phyloP scores from a whole-genome alignment of 2,329 filamentous ascomycete genomes.

The Neonectria sp. region DNA sequence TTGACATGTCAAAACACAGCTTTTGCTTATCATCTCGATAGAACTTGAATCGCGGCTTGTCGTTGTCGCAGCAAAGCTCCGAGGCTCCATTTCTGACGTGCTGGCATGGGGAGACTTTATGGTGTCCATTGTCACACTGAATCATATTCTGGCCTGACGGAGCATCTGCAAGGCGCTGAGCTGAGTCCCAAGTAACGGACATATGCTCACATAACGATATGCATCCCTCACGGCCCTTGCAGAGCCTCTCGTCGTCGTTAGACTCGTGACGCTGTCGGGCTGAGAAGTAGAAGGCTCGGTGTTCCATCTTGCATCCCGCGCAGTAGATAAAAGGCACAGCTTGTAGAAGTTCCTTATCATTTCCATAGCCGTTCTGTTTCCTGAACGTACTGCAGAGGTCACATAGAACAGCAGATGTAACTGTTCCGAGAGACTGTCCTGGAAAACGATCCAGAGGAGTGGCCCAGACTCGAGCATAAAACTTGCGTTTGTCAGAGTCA shows the following conservation, averaged over 20 bases:
- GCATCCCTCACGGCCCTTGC: background rate
- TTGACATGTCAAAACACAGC: conserved; percentile 5
- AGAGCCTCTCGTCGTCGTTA: conserved; percentile 17
- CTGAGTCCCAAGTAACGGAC: conserved; percentile 10
- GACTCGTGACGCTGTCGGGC: conserved; percentile 14
- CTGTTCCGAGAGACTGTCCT: background rate
- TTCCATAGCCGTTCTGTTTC: conserved; percentile 6
- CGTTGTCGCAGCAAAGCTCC: background rate
- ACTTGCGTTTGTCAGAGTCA: background rate
- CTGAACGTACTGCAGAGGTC: conserved; percentile 11
- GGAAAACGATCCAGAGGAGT: conserved; percentile 10
- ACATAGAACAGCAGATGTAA: background rate
- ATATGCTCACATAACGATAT: conserved; percentile 14
- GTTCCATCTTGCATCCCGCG: conserved; percentile 27
- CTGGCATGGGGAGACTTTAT: conserved; percentile 3
- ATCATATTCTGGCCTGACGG: background rate
- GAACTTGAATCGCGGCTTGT: conserved; percentile 11
- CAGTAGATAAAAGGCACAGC: conserved; percentile 21
- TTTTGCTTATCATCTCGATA: background rate
- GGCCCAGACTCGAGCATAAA: conserved; percentile 14
- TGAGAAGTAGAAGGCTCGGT: conserved; percentile 24
- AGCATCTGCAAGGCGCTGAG: conserved; percentile 11
- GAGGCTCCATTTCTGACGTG: conserved; percentile 2
- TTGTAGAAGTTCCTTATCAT: conserved; percentile 15
- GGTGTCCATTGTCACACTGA: conserved; percentile 3